phyloP scores from a whole-genome alignment of 306 rosid species.

The Senna siamea region DNA sequence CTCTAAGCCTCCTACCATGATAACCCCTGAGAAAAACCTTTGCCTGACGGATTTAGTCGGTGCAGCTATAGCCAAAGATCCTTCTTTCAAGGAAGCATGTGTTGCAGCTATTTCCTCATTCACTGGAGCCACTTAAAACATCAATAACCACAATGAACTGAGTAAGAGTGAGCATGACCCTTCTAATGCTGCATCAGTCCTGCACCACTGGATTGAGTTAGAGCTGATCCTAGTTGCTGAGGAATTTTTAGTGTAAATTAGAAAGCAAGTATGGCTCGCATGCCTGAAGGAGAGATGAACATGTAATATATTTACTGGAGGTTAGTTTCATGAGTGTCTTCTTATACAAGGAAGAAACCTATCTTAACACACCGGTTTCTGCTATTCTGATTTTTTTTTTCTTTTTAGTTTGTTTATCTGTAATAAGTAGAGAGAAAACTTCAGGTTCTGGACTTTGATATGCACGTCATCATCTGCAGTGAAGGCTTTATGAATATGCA shows the following conservation, averaged over 20 bases:
- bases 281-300: neutral
- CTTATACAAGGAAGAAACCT: neutral
- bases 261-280: neutral
- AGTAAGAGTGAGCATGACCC: neutral
- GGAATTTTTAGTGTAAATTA: neutral
- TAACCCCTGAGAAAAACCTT: constrained; percentile 11
- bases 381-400: neutral
- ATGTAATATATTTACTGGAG: neutral
- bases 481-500: neutral
- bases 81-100: constrained; percentile 41
- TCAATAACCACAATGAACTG: neutral
- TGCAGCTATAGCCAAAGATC: constrained; percentile 42
- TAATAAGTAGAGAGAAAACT: neutral
- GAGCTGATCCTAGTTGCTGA: neutral
- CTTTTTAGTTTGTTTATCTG: no score
- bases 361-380: neutral
- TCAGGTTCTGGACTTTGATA: neutral
- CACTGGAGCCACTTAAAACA: constrained; percentile 21
- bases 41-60: constrained; percentile 34
- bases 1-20: constrained; percentile 8
- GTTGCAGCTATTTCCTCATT: constrained; percentile 40
- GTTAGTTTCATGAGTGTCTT: constrained; percentile 1
- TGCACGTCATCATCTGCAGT: no score
- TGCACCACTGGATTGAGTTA: constrained; percentile 1
- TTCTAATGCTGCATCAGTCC: neutral